These are phyloP conservation scores for Flaveria brownii DNA, from an alignment of 129 eudicot genomes.

Conservation along the genomic window DNA sequence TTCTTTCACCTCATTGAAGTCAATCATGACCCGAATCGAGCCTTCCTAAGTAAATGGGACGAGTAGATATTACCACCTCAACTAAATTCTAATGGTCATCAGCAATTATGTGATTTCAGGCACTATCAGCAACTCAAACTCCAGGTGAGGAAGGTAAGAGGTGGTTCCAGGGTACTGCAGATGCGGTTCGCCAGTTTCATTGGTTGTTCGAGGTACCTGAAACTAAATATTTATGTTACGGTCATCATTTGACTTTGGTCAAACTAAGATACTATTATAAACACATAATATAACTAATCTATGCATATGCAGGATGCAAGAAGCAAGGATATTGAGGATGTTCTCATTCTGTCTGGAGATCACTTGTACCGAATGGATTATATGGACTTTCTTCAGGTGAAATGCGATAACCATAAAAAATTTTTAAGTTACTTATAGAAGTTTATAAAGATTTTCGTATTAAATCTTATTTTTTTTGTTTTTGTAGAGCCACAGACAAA, in stretches of 20 bases:
- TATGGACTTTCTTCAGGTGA: conserved; percentile 89
- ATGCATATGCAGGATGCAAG: conserved; percentile 70
- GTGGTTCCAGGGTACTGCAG: conserved; percentile 99
- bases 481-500: conserved; percentile 82
- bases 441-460: background rate
- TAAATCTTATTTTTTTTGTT: background rate
- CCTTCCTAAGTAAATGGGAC: no score
- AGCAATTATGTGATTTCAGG: conserved; percentile 43
- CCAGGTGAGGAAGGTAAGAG: conserved; percentile 87
- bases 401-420: background rate
- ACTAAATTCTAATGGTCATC: background rate
- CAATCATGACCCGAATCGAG: no score
- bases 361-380: conserved; percentile 98
- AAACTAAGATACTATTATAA: background rate
- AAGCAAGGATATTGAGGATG: conserved; percentile 91
- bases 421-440: background rate
- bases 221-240: background rate
- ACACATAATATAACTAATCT: background rate
- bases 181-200: conserved; percentile 93
- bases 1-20: no score
- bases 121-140: conserved; percentile 95
- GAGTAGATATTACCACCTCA: background rate
- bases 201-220: conserved; percentile 90
- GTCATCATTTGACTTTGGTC: background rate
- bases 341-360: conserved; percentile 93